These are phyloP conservation scores for Ophiostoma ulmi DNA, from an alignment of 2,329 filamentous ascomycete species.

Conservation along the genomic window DNA sequence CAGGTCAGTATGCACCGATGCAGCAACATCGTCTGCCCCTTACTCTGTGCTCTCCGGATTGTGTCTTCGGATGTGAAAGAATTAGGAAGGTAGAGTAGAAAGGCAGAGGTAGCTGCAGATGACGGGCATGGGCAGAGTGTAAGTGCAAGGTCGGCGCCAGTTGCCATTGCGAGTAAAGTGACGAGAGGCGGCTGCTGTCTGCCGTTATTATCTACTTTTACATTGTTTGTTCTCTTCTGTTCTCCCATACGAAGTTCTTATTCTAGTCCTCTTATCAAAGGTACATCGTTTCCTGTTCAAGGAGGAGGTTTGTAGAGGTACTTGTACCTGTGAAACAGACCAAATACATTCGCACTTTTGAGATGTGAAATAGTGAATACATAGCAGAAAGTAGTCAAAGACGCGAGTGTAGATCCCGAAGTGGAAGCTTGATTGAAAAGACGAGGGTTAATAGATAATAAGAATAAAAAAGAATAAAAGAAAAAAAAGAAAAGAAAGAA, in stretches of 20 bases:
- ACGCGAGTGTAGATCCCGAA: background rate
- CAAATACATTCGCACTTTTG: background rate
- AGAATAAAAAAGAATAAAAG: background rate
- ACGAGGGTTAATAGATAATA: background rate
- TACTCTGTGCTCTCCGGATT: background rate
- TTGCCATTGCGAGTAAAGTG: background rate
- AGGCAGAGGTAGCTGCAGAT: background rate
- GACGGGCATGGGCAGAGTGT: too few species aligned
- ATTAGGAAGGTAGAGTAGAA: conserved; percentile 3
- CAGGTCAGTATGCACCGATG: conserved; percentile 6
- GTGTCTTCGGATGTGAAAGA: background rate
- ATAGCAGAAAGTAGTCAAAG: background rate
- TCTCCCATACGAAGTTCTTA: background rate
- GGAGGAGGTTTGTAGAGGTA: background rate
- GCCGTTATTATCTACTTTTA: background rate
- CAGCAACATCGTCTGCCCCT: conserved; percentile 1
- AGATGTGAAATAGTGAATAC: background rate
- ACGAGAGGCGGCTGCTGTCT: background rate
- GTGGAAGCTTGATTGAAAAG: background rate
- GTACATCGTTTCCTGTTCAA: conserved; percentile 1
- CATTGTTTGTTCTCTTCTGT: background rate
- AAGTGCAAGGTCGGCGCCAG: background rate
- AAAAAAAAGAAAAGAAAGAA: background rate
- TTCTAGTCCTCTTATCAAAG: background rate
- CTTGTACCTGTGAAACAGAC: background rate